Base-by-base conservation (phyloP, 192 early-diverging fungal species). In the Mortierella alpina region DNA sequence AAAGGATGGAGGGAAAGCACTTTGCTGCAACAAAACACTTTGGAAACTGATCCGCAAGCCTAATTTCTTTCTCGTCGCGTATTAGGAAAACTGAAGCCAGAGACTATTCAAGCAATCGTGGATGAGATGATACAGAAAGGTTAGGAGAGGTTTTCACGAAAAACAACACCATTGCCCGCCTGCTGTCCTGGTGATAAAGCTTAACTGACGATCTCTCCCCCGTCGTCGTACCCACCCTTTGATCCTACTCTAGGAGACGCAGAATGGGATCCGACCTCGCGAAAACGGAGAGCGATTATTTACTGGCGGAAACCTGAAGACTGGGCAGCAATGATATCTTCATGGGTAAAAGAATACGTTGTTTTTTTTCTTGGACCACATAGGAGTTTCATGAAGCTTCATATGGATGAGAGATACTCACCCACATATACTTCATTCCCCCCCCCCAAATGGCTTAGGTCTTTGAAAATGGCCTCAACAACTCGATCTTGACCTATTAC, bases 271-370 rank as follows among this genome's bases (percentile, higher is more conserved):
- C 46, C 75, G 46, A 81, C 73, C 17, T 68, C 72, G n/a, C 70
- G 73, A 23, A 91, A 90, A 58, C 63, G 69, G 14, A 66, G 84
- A 6, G 94, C 92, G 18, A 81, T 94, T 40, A 85, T 98, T 7
- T 92, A 91, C 66, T 97, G 96, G 96, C 88, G 91, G 66, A 94
- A 91, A 77, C 94, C 94, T 9, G 95, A 96, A 56, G 94, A 95
- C 60, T 98, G 97, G 97, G 96, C 95, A 2, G 63, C 80, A 13
- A 72, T 93, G 70, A 88, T 98, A 13, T 90, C 92, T 63, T 85
- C 90, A 57, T 98, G 95, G 95, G 96, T 94, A 68, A 73, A 73
- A 73, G 47, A 55, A 47, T 51, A 61, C 45, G 4, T 8, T 10
- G n/a, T 45, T 22, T 6, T 7, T 12, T 65, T 69, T 52, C 42